Percentiles rank a stretch among this genome's conserved stretches.
Conservation (phyloP, 2,329 filamentous ascomycete genomes). For the Allantophomopsis cytisporea region DNA sequence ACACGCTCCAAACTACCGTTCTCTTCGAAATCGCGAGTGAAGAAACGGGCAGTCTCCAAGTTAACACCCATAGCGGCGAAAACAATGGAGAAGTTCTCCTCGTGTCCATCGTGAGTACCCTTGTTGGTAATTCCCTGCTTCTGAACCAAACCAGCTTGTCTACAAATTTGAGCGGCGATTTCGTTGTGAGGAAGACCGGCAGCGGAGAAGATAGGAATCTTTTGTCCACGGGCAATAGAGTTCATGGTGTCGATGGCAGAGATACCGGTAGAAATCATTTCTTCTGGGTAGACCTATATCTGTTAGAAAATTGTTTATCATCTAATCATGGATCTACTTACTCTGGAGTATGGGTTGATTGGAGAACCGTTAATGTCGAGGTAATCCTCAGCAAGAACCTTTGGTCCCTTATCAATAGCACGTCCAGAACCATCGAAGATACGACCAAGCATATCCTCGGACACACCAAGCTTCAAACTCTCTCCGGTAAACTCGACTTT, state of each 20-base stretch:
- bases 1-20: conserved; percentile 97
- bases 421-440: conserved; percentile 97
- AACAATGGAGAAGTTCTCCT: conserved; percentile 99
- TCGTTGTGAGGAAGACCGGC: conserved; percentile 98
- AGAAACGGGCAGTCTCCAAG: conserved; percentile 96
- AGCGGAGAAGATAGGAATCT: conserved; percentile 98
- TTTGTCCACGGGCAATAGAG: conserved; percentile 94
- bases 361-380: conserved; percentile 98
- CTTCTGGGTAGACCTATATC: conserved; percentile 83
- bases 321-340: conserved; percentile 27
- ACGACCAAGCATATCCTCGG: conserved; percentile 98
- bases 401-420: conserved; percentile 97
- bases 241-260: conserved; percentile 98
- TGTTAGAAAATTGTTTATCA: neutral
- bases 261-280: conserved; percentile 99
- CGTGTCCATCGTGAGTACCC: conserved; percentile 89
- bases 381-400: conserved; percentile 95
- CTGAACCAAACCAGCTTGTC: conserved; percentile 87
- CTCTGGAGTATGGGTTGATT: conserved; percentile 96
- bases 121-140: conserved; percentile 68
- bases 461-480: conserved; percentile 96
- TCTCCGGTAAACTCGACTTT: conserved; percentile 95
- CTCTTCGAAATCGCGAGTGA: conserved; percentile 97
- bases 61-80: conserved; percentile 99
- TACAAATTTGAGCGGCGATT: conserved; percentile 96